These are phyloP conservation scores for Sugiyamaella mastotermitis DNA, from an alignment of 805 yeast genomes.

Conservation along the genomic window DNA sequence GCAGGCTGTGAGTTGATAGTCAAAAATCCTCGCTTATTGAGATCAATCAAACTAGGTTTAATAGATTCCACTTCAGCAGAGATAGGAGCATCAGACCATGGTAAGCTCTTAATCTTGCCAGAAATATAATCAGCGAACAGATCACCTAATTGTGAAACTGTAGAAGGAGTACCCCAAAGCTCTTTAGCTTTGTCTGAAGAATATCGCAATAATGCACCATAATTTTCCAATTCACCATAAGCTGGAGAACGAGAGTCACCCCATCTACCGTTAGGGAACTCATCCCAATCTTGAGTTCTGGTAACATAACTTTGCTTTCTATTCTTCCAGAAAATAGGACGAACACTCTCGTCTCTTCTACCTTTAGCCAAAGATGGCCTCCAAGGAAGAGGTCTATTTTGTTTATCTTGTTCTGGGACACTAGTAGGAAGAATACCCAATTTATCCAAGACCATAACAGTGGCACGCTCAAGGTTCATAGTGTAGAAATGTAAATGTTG, in stretches of 20 bases:
- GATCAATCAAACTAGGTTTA: constrained; percentile 48
- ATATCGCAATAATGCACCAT: constrained; percentile 77
- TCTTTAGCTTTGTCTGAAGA: constrained; percentile 66
- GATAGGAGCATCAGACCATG: constrained; percentile 94
- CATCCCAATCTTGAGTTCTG: constrained; percentile 94
- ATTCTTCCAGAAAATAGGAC: constrained; percentile 96
- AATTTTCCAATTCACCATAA: constrained; percentile 80
- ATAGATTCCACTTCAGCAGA: constrained; percentile 68
- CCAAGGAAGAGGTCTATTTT: constrained; percentile 62
- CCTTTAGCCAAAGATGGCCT: constrained; percentile 79
- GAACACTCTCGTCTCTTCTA: constrained; percentile 71
- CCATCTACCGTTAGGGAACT: constrained; percentile 98
- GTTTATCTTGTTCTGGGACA: constrained; percentile 18
- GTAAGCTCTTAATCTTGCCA: constrained; percentile 69
- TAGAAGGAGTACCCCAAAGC: constrained; percentile 80
- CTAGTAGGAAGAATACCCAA: constrained; percentile 47
- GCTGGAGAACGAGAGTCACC: constrained; percentile 98
- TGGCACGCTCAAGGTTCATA: constrained; percentile 91
- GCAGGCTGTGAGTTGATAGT: constrained; percentile 95
- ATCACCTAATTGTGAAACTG: constrained; percentile 51
- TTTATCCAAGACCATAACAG: constrained; percentile 78
- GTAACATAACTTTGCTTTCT: constrained; percentile 84
- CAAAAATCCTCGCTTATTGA: constrained; percentile 63
- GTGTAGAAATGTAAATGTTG: constrained; percentile 93
- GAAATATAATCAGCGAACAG: constrained; percentile 64